Conservation (phyloP, 2,329 filamentous ascomycete genomes). For the Sclerotinia subarctica region DNA sequence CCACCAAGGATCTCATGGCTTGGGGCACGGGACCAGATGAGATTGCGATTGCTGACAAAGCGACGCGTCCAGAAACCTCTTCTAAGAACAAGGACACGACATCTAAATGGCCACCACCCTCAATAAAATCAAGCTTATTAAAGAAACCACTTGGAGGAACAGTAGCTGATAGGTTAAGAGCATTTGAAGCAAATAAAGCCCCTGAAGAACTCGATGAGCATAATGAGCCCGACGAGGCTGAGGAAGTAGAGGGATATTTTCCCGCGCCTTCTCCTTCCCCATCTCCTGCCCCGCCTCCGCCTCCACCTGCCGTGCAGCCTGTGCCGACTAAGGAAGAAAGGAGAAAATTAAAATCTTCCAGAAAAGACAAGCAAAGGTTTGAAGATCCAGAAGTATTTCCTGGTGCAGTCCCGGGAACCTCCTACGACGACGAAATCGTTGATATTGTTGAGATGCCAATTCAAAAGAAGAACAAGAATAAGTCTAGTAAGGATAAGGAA, state of each 20-base stretch:
- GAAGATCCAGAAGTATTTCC: slow-evolving; percentile 7
- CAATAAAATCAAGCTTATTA: slow-evolving; percentile 41
- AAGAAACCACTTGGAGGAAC: slow-evolving; percentile 51
- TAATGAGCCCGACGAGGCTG: slow-evolving; percentile 23
- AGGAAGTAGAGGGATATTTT: slow-evolving; percentile 19
- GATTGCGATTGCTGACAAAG: slow-evolving; percentile 52
- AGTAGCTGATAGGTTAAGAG: slow-evolving; percentile 55
- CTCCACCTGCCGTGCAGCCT: slow-evolving; percentile 33
- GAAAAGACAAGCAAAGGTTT: slow-evolving; percentile 9
- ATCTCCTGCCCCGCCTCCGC: slow-evolving; percentile 41
- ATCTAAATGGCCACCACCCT: slow-evolving; percentile 40
- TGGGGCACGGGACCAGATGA: slow-evolving; percentile 40
- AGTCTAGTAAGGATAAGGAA: slow-evolving; percentile 39
- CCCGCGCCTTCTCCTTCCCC: slow-evolving; percentile 39
- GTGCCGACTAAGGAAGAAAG: slow-evolving; percentile 23
- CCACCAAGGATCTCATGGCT: slow-evolving; percentile 41
- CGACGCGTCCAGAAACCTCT: slow-evolving; percentile 48
- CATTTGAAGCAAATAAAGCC: slow-evolving; percentile 50
- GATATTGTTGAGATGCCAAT: slow-evolving; percentile 51
- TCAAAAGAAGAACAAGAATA: slow-evolving; percentile 44
- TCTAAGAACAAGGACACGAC: slow-evolving; percentile 43
- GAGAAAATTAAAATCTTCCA: slow-evolving; percentile 8
- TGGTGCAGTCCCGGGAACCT: slow-evolving; percentile 5
- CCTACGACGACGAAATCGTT: slow-evolving; percentile 14
- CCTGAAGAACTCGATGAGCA: slow-evolving; percentile 10